These are phyloP conservation scores for Phaeoacremonium minimum DNA, from an alignment of 2,329 filamentous ascomycete species.

Conservation along the genomic window DNA sequence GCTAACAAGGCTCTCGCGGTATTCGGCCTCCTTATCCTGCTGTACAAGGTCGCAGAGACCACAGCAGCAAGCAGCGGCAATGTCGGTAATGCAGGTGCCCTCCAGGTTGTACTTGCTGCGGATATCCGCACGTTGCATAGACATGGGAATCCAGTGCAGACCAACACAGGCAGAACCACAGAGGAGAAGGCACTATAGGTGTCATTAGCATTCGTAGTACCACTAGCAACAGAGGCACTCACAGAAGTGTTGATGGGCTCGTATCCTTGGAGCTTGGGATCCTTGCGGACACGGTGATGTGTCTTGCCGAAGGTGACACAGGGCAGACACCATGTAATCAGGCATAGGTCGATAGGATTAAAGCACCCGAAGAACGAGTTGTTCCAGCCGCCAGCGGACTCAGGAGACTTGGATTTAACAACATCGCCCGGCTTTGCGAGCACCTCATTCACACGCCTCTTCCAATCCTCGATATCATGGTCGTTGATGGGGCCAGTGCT, in stretches of 20 bases:
- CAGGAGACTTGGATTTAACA: conserved; percentile 35
- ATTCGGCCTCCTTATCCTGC: conserved; percentile 40
- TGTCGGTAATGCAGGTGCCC: conserved; percentile 36
- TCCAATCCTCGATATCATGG: conserved; percentile 39
- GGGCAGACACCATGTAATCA: conserved; percentile 40
- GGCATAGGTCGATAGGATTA: conserved; percentile 35
- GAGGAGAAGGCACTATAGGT: conserved; percentile 34
- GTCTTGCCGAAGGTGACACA: conserved; percentile 46
- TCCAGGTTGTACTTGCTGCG: conserved; percentile 39
- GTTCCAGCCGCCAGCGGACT: conserved; percentile 30
- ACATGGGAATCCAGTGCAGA: conserved; percentile 35
- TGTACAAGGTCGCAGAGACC: conserved; percentile 39
- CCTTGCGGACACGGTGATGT: conserved; percentile 37
- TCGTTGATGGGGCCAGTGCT: conserved; percentile 32
- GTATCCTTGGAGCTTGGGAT: conserved; percentile 34
- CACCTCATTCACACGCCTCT: conserved; percentile 35
- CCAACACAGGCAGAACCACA: conserved; percentile 33
- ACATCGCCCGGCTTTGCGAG: conserved; percentile 35
- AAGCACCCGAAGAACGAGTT: conserved; percentile 38
- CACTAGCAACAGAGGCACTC: conserved; percentile 13
- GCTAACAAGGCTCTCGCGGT: conserved; percentile 23
- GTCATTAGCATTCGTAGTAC: background rate
- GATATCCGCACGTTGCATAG: conserved; percentile 40
- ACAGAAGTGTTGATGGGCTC: conserved; percentile 43
- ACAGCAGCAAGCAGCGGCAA: conserved; percentile 39